A percentile compares a stretch with the other conserved stretches of the same genome.
Conservation (phyloP, 2,329 filamentous ascomycete species). For the Hypoxylon sp. region DNA sequence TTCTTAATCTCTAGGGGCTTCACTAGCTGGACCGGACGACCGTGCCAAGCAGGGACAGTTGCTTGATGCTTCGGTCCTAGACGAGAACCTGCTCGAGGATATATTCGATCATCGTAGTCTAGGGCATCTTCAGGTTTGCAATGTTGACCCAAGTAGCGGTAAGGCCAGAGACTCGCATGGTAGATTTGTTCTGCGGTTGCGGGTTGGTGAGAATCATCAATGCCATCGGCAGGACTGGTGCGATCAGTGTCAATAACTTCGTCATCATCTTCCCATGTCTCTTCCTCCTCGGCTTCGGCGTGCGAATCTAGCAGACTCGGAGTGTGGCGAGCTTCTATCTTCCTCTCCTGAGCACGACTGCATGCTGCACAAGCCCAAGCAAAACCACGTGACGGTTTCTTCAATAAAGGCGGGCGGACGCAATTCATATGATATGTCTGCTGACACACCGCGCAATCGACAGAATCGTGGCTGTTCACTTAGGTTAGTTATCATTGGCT, state of each 20-base stretch:
- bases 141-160: slow-evolving; percentile 94
- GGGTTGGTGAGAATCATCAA: slow-evolving; percentile 68
- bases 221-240: slow-evolving; percentile 75
- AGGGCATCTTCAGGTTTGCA: slow-evolving; percentile 95
- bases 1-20: slow-evolving; percentile 90
- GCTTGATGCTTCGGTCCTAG: slow-evolving; percentile 94
- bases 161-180: slow-evolving; percentile 95
- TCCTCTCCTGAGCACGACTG: slow-evolving; percentile 94
- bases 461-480: slow-evolving; percentile 82
- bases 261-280: slow-evolving; percentile 78
- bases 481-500: slow-evolving; percentile 32
- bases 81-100: slow-evolving; percentile 93
- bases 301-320: slow-evolving; percentile 80
- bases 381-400: slow-evolving; percentile 97
- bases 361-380: slow-evolving; percentile 98
- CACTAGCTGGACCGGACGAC: slow-evolving; percentile 88
- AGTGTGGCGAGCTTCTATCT: slow-evolving; percentile 89
- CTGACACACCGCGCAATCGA: slow-evolving; percentile 95
- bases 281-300: slow-evolving; percentile 76
- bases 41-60: slow-evolving; percentile 86
- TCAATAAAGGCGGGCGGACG: slow-evolving; percentile 89
- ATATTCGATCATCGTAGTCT: slow-evolving; percentile 97
- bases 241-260: slow-evolving; percentile 73
- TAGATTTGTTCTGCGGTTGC: slow-evolving; percentile 90
- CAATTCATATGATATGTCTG: slow-evolving; percentile 99